phyloP scores from a whole-genome alignment of 2,329 filamentous ascomycete genomes.

The Tolypocladium paradoxum region DNA sequence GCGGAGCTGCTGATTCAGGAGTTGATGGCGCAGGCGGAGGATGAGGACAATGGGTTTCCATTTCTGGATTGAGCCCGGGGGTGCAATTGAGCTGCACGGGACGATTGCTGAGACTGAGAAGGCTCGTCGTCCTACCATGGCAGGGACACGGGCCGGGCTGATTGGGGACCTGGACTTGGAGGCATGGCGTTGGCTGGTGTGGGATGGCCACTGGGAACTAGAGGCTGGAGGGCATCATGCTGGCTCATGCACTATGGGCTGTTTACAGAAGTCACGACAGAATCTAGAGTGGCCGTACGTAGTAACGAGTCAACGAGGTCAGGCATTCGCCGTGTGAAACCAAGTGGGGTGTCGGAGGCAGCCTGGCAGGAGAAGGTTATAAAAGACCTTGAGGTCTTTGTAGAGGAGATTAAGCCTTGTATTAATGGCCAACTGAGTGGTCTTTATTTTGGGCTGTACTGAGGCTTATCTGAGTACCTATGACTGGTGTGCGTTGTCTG shows the following conservation, averaged over 20 bases:
- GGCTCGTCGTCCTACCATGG: background rate
- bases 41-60: background rate
- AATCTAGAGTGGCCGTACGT: background rate
- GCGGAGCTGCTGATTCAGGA: slow-evolving; percentile 16
- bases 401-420: too few species aligned
- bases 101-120: background rate
- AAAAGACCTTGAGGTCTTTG: too few species aligned
- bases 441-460: too few species aligned
- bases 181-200: background rate
- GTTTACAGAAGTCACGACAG: background rate
- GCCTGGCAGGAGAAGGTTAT: too few species aligned
- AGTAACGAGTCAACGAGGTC: background rate
- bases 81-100: background rate
- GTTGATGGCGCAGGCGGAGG: slow-evolving; percentile 1
- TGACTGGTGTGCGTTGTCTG: too few species aligned
- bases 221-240: background rate
- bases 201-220: background rate
- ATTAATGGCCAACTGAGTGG: too few species aligned
- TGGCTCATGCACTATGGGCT: background rate
- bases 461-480: too few species aligned
- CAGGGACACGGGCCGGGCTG: background rate
- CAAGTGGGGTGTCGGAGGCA: too few species aligned
- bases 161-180: background rate
- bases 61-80: background rate
- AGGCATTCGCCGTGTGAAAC: background rate